A percentile compares a stretch with the other conserved stretches of the same genome.
Conservation (phyloP, 768 basidiomycete species). For the Phylloporus arenicola region DNA sequence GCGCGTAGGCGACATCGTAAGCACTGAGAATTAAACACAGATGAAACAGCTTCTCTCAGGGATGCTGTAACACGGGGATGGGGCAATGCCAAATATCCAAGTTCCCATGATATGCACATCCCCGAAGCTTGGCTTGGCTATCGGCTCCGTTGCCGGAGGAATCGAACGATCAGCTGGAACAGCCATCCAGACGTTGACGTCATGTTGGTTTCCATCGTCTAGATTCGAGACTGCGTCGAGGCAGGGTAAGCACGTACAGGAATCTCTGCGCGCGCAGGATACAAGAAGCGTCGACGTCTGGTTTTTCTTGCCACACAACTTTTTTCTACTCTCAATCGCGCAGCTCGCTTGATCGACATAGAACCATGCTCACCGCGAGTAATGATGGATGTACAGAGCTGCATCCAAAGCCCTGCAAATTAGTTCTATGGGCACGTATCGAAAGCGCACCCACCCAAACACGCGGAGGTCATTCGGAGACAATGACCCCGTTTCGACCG, state of each 20-base stretch:
- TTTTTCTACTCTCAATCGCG: background rate
- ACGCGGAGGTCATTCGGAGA: background rate
- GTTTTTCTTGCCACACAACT: background rate
- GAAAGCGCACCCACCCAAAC: background rate
- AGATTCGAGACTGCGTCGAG: background rate
- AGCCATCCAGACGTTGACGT: background rate
- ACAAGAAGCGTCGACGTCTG: background rate
- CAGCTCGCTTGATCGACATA: background rate
- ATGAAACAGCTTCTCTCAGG: background rate
- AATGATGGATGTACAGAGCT: background rate
- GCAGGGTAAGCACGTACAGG: background rate
- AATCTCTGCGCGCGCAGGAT: background rate
- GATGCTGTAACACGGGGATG: background rate
- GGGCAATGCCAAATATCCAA: background rate
- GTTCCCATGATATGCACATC: background rate
- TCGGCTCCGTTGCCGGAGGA: background rate
- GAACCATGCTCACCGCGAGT: background rate
- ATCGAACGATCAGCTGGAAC: background rate
- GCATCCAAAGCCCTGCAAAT: background rate
- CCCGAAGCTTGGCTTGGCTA: background rate
- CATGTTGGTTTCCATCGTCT: background rate
- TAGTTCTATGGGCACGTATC: background rate
- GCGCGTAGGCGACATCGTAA: no score
- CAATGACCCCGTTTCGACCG: background rate
- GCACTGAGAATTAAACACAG: background rate